Evolutionary conservation across 768 basidiomycete genomes (phyloP), one percentile per base, ranked within the genome.

Genomic region (Daedaleopsis nitida): DNA sequence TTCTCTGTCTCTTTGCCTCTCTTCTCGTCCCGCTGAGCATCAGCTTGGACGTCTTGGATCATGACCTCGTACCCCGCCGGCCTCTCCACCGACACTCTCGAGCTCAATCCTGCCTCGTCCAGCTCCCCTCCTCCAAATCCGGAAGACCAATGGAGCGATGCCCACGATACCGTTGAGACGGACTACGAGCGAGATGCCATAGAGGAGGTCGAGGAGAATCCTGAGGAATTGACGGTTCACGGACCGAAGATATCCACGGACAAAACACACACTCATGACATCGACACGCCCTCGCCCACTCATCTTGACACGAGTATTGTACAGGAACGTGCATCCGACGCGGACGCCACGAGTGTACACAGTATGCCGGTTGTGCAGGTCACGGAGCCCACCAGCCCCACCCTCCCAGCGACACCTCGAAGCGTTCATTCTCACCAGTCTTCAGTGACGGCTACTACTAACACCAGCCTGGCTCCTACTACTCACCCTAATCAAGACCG

Each of bases 361-460:
- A 87, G 84, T 64, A 77, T 87, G 65, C 86, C 87, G 11, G 77
- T 76, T 12, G 81, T 81, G 16, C 82, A 82, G 67, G 79, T 86
- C 52, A 72, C 80, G 32, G 63, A 79, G 75, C 47, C 76, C 72
- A 75, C 80, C 13, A 70, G 66, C 49, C 65, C 68, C 48, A 64
- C 59, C 5, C 60, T 64, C n/a, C 68, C 69, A 7, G 58, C 64
- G 52, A 69, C 66, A 2, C 65, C 71, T 24, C 71, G 67, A 24
- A 72, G 71, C 57, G 63, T 66, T 16, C 71, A 69, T 48, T 69
- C 75, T 71, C 71, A 53, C 67, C 76, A 47, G 65, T 73, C 27
- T 69, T 76, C 45, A 68, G 77, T 34, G 24, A 55, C 54, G 64
- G 72, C 8, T 63, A 74, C 56, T 71, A 47, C 68, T 66, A 62